A percentile compares a stretch with the other conserved stretches of the same genome.
phyloP scores from a whole-genome alignment of 331 rosid genomes.

The Stylosanthes scabra region DNA sequence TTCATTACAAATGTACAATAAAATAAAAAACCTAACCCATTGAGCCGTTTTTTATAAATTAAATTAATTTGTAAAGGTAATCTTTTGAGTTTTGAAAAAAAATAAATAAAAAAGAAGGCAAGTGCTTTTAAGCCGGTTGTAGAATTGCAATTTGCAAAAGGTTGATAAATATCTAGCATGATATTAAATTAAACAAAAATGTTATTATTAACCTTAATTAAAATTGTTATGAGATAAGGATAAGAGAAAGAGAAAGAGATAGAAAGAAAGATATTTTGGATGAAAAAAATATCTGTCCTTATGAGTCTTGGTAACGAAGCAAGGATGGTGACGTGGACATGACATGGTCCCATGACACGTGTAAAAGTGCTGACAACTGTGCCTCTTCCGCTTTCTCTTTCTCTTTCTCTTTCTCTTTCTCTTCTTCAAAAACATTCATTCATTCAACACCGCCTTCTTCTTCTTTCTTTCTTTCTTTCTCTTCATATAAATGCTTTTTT shows the following conservation, averaged over 20 bases:
- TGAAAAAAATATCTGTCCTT: constrained; percentile 48
- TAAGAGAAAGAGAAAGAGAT: background rate
- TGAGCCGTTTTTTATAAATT: background rate
- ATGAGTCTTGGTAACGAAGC: background rate
- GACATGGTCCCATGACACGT: constrained; percentile 66
- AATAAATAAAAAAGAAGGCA: too few relatives aligned
- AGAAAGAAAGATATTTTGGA: constrained; percentile 62
- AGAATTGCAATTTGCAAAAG: background rate
- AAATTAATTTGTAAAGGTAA: too few relatives aligned
- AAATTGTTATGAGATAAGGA: constrained; percentile 1
- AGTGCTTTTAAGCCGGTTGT: background rate
- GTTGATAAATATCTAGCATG: background rate
- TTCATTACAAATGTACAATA: too few relatives aligned
- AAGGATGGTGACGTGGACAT: constrained; percentile 62
- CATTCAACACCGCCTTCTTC: background rate
- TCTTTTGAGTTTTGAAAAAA: too few relatives aligned
- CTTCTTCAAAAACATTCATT: background rate
- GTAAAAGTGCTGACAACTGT: constrained; percentile 81
- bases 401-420: background rate
- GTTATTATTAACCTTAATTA: background rate
- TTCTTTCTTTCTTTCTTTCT: too few relatives aligned
- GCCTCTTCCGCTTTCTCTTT: constrained; percentile 20
- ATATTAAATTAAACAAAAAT: background rate
- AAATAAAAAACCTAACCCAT: background rate
- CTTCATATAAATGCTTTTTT: background rate